Evolutionary conservation across 2,329 filamentous ascomycete species (phyloP), one percentile per base, ranked within the genome.

Genomic region (Westerdykella ornata): DNA sequence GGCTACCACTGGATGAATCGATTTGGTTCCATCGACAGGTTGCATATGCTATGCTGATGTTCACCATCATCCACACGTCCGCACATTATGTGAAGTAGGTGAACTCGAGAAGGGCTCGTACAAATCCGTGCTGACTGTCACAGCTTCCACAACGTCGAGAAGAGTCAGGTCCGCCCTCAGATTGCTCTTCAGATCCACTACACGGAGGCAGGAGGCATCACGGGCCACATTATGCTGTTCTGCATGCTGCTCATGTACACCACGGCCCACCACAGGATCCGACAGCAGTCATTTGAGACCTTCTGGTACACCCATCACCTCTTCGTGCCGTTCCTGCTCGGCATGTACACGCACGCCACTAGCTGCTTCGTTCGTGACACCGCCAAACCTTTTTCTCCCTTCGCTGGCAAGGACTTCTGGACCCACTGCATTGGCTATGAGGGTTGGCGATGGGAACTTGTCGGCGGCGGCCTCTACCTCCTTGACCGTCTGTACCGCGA

Each of bases 281-380:
- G 92, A 41, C 90, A 97, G 64, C 92, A 98, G 64, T 94, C 88
- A 0, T 98, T 89, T 62, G 92, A 98, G 70, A 94, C 90, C 0
- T 98, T 98, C 66, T 98, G 92, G 92, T 98, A 98, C 69, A 95
- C 88, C 0, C 92, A 98, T 68, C 92, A 98, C 59, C 78, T 98
- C n/a, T 97, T 97, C 60, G 85, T 98, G 46, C 90, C 92, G 1
- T 98, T 98, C 68, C 70, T 97, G 59, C 75, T 98, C 34, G 90
- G 80, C 35, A 81, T 98, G 53, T 98, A 97, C 68, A 97, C 90
- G 11, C 92, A 98, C 67, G 90, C 92, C 1, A 87, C 86, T 6
- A 89, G 88, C 45, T 98, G 92, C 69, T 98, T 98, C 70, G 92
- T 98, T 30, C 85, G 92, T 52, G 89, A 96, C 62, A 84, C 81